Evolutionary conservation across 2,329 filamentous ascomycete species (phyloP).

Genomic region (Sporothrix variecibatus): DNA sequence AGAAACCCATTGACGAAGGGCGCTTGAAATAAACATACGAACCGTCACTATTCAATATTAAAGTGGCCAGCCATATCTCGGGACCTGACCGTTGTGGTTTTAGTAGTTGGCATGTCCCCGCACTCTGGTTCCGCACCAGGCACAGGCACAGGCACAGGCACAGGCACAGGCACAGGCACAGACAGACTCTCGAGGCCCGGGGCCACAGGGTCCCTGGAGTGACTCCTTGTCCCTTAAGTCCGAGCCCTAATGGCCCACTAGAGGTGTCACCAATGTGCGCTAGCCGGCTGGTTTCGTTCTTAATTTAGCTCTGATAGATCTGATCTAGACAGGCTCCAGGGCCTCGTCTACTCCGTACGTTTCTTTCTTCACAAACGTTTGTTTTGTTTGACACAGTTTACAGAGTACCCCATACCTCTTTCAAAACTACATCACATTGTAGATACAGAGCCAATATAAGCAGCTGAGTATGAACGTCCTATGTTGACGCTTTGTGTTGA

Average conservation of each 20-base stretch:
- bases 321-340: too few species aligned
- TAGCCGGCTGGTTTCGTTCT: not conserved
- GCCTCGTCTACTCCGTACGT: too few species aligned
- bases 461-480: not conserved
- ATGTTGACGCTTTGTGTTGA: not conserved
- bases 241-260: not conserved
- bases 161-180: too few species aligned
- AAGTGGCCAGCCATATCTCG: not conserved
- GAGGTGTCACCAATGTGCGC: not conserved
- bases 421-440: not conserved
- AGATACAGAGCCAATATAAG: not conserved
- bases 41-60: not conserved
- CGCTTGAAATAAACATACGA: not conserved
- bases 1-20: not conserved
- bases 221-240: not conserved
- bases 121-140: not conserved
- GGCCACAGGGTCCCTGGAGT: not conserved
- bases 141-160: too few species aligned
- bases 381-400: not conserved
- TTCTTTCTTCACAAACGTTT: not conserved
- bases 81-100: not conserved
- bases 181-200: too few species aligned
- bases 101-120: not conserved
- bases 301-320: not conserved
- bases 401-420: not conserved